Evolutionary conservation across 495 filamentous ascomycete species (phyloP).

Genomic region (Tirmania nivea): DNA sequence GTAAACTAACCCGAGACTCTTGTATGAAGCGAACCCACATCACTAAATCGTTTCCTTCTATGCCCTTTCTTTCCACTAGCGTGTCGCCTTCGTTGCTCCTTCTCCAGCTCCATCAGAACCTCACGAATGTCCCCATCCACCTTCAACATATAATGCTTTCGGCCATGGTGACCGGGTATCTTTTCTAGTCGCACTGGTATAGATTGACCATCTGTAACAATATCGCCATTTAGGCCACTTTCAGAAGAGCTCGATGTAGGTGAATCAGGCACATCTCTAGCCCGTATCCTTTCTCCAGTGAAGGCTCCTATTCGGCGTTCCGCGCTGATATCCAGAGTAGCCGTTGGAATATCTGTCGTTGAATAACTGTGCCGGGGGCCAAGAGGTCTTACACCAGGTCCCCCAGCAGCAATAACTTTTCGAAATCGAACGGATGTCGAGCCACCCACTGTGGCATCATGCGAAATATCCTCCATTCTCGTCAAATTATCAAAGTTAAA

Average conservation of each 20-base stretch:
- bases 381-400: no score
- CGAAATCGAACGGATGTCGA: no score
- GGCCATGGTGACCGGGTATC: constrained; percentile 7
- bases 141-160: constrained; percentile 12
- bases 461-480: no score
- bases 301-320: not conserved
- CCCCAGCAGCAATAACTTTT: no score
- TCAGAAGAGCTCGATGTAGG: not conserved
- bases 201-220: not conserved
- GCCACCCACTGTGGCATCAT: no score
- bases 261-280: not conserved
- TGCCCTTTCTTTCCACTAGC: constrained; percentile 4
- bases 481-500: no score
- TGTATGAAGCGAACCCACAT: constrained; percentile 17
- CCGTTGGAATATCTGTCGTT: no score
- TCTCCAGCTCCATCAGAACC: constrained; percentile 1
- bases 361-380: no score
- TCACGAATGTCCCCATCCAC: constrained; percentile 10
- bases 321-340: no score
- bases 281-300: not conserved
- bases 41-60: constrained; percentile 33
- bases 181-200: constrained; percentile 13
- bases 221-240: not conserved
- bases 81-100: not conserved
- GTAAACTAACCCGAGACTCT: not conserved